Base-by-base conservation (phyloP, 805 yeast genomes). In the Vanderwaltozyma tropicalis region DNA sequence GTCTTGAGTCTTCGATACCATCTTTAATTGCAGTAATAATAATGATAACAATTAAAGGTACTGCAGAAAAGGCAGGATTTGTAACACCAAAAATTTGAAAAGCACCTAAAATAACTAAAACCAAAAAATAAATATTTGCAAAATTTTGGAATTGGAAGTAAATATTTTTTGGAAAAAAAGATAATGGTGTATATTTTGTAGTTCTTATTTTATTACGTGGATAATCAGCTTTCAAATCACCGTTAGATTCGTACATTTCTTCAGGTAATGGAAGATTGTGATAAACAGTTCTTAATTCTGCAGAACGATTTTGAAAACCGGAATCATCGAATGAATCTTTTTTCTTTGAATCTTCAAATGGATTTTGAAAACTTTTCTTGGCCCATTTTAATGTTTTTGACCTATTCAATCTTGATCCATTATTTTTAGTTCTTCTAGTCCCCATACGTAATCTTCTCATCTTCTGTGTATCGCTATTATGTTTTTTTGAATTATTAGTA, bases 181-280 rank as follows among this genome's bases (percentile, higher is more conserved):
- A 68, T 32, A 92, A 55, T 5, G 97, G 96, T 2, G 96, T 89
- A 61, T 89, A 89, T 64, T 86, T 89, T 2, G 98, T 86, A 0
- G 97, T 87, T 65, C 96, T 76, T 48, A 92, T 85, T 59, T 92
- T 88, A 66, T 89, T 89, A 43, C 96, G 72, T 10, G 94, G 77
- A 54, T 82, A 89, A n/a, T 60, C 55, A 0, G 68, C 66, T 15
- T 51, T 53, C 1, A 89, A 83, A 27, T 72, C 69, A 12, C 80
- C 79, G 1, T 77, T 70, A 52, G 75, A 76, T 42, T 78, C 79
- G 16, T 74, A 35, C 56, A 69, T 61, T 27, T 71, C 71, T 17
- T 69, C 74, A 1, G 92, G 87, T 20, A 82, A 56, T 2, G 67
- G 65, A 49, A 71, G 52, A 53, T 82, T 81, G 63, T 78, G 71